These are phyloP conservation scores for Fusarium goolgardi DNA, from an alignment of 2,329 filamentous ascomycete genomes.

Conservation along the genomic window DNA sequence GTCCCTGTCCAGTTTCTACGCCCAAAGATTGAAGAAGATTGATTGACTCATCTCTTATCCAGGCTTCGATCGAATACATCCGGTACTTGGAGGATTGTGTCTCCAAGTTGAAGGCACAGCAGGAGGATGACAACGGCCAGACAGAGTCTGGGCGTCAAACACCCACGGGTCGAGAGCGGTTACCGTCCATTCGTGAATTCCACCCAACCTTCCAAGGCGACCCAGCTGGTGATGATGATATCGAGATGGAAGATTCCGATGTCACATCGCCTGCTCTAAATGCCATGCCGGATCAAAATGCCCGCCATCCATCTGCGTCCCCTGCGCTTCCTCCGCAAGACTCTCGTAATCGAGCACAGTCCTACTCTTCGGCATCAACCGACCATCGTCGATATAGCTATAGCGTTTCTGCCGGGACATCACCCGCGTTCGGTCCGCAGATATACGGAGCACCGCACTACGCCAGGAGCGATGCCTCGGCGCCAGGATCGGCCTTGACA, in stretches of 20 bases:
- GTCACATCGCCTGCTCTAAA: slow-evolving; percentile 61
- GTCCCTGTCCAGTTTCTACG: slow-evolving; percentile 39
- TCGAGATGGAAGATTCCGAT: slow-evolving; percentile 71
- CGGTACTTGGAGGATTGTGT: slow-evolving; percentile 94
- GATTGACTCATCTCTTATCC: slow-evolving; percentile 2
- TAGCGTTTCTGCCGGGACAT: slow-evolving; percentile 62
- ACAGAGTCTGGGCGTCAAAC: slow-evolving; percentile 47
- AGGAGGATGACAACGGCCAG: slow-evolving; percentile 51
- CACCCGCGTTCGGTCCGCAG: slow-evolving; percentile 68
- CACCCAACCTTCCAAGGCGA: slow-evolving; percentile 57
- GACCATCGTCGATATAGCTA: slow-evolving; percentile 64
- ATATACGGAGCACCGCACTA: slow-evolving; percentile 51
- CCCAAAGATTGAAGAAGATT: slow-evolving; percentile 8
- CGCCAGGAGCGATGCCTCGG: slow-evolving; percentile 56
- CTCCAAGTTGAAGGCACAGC: slow-evolving; percentile 76
- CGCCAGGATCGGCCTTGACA: slow-evolving; percentile 65
- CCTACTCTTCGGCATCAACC: slow-evolving; percentile 65
- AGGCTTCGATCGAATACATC: slow-evolving; percentile 97
- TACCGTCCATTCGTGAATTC: slow-evolving; percentile 55
- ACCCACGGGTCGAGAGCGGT: slow-evolving; percentile 44
- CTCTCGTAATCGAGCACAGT: slow-evolving; percentile 58
- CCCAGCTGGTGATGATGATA: slow-evolving; percentile 54
- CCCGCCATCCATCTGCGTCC: slow-evolving; percentile 63
- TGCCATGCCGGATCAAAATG: slow-evolving; percentile 47
- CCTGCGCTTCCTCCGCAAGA: slow-evolving; percentile 64